Evolutionary conservation across 2,329 filamentous ascomycete species (phyloP), one percentile per base, ranked within the genome.

Genomic region (Emergomyces pasteurianus): DNA sequence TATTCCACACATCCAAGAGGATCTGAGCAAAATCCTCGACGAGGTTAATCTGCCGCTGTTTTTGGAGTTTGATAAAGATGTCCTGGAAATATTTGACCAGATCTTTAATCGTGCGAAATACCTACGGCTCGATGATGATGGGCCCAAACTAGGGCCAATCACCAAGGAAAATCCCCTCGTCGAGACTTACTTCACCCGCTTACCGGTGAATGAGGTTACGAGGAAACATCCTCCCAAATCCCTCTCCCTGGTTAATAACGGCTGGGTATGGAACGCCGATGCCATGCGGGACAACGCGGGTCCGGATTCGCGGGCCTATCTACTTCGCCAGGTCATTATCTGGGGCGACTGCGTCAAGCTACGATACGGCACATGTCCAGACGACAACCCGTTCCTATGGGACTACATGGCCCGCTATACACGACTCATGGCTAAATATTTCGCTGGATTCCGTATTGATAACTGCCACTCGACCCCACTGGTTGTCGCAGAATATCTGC

Each of bases 311-410:
- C 86, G 87, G 60, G 91, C 92, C n/a, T 99, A 99, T 70, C 82
- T 99, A n/a, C 85, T 90, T 58, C 85, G 94, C 66, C 91, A 99
- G 74, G 90, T 99, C 63, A 97, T 99, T 66, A 89, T 96, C 36
- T 99, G 94, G 94, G 92, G 92, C 16, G 94, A 99, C 72, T 99
- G 95, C 72, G 94, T 97, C 64, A 99, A 99, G 78, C 81, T 99
- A 59, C 86, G 94, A 21, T 99, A 97, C 70, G 94, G 94, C 40
- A 81, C 79, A 31, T 81, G 85, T 0, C 88, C 87, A 0, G 77
- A 92, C 59, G 94, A 97, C 72, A 97, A 87, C 68, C 92, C 94
- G 0, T 99, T 86, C 78, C 79, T 99, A 9, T 99, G 94, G 94
- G 86, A 96, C 9, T 90, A 90, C 72, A 99, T 99, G 91, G 89